A percentile compares a stretch with the other conserved stretches of the same genome.
These are phyloP conservation scores for Vigna radiata DNA, from an alignment of 306 rosid species.

Conservation along the genomic window DNA sequence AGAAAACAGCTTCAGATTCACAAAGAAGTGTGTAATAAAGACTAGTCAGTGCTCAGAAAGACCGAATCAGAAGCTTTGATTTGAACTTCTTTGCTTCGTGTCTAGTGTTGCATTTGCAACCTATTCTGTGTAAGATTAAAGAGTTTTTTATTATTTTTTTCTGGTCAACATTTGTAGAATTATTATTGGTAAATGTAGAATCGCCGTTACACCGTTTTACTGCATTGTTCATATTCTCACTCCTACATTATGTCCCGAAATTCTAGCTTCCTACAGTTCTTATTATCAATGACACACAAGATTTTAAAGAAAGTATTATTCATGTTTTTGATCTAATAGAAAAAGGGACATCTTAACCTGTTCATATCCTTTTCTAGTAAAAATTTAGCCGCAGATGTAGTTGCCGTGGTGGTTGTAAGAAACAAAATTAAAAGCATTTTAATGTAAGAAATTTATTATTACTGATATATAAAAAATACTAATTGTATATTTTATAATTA, in stretches of 20 bases:
- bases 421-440: background rate
- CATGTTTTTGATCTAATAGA: background rate
- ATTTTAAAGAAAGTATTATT: background rate
- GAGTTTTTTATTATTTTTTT: background rate
- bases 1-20: background rate
- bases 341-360: background rate
- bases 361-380: background rate
- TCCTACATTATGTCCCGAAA: background rate
- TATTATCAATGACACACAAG: background rate
- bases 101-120: background rate
- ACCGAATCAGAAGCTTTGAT: constrained; percentile 7
- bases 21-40: background rate
- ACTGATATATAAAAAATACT: too few species aligned
- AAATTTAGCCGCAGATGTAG: background rate
- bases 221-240: too few species aligned
- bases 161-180: background rate
- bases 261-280: background rate
- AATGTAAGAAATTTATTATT: background rate
- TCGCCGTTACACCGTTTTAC: constrained; percentile 10
- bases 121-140: background rate
- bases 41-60: background rate
- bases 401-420: too few species aligned
- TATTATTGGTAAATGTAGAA: background rate
- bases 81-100: background rate
- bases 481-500: too few species aligned